phyloP scores from a whole-genome alignment of 2,329 filamentous ascomycete genomes.

The Xylaria sp. region DNA sequence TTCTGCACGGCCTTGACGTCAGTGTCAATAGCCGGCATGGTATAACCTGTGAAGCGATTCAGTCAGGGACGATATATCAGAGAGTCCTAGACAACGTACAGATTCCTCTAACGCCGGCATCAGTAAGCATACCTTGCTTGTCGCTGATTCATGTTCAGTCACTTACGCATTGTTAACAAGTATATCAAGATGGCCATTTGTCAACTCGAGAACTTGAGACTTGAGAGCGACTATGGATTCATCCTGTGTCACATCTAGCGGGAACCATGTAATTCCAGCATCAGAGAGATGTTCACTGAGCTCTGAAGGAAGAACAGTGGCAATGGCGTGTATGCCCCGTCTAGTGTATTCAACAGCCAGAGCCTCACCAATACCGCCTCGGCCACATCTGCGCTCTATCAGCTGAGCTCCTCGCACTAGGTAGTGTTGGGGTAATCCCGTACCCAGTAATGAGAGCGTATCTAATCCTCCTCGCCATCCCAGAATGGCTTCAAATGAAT shows the following conservation, averaged over 20 bases:
- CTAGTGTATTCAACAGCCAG: constrained; percentile 33
- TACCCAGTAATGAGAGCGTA: too few relatives aligned
- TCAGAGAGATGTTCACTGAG: constrained; percentile 30
- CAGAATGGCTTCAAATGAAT: too few relatives aligned
- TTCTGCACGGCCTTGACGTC: constrained; percentile 36
- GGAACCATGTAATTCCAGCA: constrained; percentile 31
- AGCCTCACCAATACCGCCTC: constrained; percentile 42
- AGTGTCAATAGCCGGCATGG: constrained; percentile 46
- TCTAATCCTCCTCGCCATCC: too few relatives aligned
- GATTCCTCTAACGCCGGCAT: too few relatives aligned
- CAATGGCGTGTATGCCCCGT: constrained; percentile 30
- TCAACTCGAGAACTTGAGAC: constrained; percentile 1
- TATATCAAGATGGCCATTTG: too few relatives aligned
- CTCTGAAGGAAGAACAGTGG: constrained; percentile 37
- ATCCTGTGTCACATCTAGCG: constrained; percentile 38
- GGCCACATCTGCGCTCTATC: constrained; percentile 34
- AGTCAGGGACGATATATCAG: too few relatives aligned
- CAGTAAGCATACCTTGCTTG: too few relatives aligned
- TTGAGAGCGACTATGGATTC: constrained; percentile 15
- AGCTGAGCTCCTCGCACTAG: too few relatives aligned
- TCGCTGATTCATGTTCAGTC: too few relatives aligned
- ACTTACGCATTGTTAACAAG: too few relatives aligned
- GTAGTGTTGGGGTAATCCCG: too few relatives aligned
- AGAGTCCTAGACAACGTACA: too few relatives aligned
- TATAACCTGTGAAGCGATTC: constrained; percentile 39